Conservation (phyloP, 2,329 filamentous ascomycete species). For the Cladosporium sp. region DNA sequence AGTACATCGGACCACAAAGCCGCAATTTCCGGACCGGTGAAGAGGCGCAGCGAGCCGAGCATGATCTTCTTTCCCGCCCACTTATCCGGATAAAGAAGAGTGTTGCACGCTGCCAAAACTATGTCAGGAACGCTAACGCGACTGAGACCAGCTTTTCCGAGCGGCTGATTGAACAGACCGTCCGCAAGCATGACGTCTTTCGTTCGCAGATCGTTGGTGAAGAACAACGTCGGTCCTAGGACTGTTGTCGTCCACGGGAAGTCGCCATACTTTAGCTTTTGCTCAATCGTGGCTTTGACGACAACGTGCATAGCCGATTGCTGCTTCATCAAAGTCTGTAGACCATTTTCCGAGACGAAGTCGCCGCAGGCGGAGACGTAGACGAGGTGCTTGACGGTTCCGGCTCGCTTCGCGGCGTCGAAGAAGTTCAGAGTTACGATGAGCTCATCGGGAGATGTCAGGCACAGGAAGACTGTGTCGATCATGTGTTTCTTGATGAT, state of each 20-base stretch:
- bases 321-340: neutral
- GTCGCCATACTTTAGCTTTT: conserved; percentile 9
- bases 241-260: conserved; percentile 14
- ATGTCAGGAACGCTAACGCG: conserved; percentile 14
- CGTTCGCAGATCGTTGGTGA: conserved; percentile 14
- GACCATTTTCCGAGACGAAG: conserved; percentile 9
- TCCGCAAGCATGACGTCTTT: conserved; percentile 6
- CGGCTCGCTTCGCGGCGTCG: conserved; percentile 13
- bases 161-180: conserved; percentile 13
- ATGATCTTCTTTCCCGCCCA: conserved; percentile 17
- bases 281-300: conserved; percentile 16
- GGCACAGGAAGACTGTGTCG: conserved; percentile 15
- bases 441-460: conserved; percentile 16
- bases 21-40: conserved; percentile 7
- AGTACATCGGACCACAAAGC: conserved; percentile 12
- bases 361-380: conserved; percentile 16
- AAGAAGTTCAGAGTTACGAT: conserved; percentile 17
- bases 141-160: conserved; percentile 12
- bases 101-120: conserved; percentile 9
- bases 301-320: conserved; percentile 14
- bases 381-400: conserved; percentile 14
- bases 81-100: neutral
- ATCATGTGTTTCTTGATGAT: conserved; percentile 15
- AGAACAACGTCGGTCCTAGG: conserved; percentile 17
- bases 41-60: conserved; percentile 13